Conservation (phyloP, 106 monocot genomes). For the Ottelia alismoides region DNA sequence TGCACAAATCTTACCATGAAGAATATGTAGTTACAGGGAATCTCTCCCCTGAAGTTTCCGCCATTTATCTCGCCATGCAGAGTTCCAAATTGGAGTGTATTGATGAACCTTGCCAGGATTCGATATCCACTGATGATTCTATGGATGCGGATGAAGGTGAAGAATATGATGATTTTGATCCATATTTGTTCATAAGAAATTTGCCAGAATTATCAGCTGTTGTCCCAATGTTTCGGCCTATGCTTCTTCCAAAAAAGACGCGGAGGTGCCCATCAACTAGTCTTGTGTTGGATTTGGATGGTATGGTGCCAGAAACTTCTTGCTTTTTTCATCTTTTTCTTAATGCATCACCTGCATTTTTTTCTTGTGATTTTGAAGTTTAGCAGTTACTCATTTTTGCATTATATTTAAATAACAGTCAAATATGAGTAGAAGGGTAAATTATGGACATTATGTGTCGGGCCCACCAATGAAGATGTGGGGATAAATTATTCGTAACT, state of each 20-base stretch:
- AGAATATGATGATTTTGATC: constrained; percentile 92
- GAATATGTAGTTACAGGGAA: constrained; percentile 35
- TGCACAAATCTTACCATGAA: constrained; percentile 33
- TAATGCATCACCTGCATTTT: no score
- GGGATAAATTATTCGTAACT: no score
- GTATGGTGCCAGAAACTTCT: no score
- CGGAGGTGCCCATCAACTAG: constrained; percentile 95
- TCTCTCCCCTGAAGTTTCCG: constrained; percentile 82
- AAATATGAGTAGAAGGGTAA: no score
- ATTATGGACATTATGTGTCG: no score
- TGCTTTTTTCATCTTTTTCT: no score
- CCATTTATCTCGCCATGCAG: constrained; percentile 91
- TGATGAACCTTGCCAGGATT: constrained; percentile 75
- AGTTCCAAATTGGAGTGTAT: constrained; percentile 78
- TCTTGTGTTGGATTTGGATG: constrained; percentile 96
- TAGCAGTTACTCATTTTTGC: no score
- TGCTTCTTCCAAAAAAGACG: constrained; percentile 90
- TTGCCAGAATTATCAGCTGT: constrained; percentile 73
- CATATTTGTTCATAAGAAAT: constrained; percentile 84
- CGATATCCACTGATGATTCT: constrained; percentile 45
- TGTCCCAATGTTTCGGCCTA: constrained; percentile 77
- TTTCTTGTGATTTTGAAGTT: no score
- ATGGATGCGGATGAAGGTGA: constrained; percentile 57
- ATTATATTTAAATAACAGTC: no score
- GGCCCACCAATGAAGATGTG: no score